A percentile compares a stretch with the other conserved stretches of the same genome.
Conservation (phyloP, 2,329 filamentous ascomycete species). For the Talaromyces rugulosus region DNA sequence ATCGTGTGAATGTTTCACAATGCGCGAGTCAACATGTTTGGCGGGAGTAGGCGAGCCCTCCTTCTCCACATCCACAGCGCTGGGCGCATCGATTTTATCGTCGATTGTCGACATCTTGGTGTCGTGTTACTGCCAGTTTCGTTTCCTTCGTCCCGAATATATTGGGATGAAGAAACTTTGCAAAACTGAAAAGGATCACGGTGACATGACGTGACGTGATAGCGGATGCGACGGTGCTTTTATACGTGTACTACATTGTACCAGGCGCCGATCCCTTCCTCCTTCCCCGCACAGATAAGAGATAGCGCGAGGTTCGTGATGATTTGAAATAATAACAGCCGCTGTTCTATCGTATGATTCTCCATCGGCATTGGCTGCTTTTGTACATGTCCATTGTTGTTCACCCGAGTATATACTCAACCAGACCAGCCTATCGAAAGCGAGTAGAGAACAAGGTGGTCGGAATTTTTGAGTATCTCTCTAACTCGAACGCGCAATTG, state of each 20-base stretch:
- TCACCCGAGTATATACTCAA: not conserved
- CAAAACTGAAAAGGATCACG: not conserved
- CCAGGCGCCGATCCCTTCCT: not conserved
- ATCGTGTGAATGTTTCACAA: constrained; percentile 53
- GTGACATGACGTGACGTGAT: not conserved
- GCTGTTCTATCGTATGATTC: not conserved
- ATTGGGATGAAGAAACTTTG: not conserved
- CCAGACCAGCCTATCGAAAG: not conserved
- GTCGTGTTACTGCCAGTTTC: not conserved
- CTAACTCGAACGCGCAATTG: not conserved
- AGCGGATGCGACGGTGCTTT: not conserved
- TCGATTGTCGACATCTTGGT: constrained; percentile 27
- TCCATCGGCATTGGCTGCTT: not conserved
- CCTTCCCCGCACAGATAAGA: constrained; percentile 1
- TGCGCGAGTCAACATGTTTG: constrained; percentile 25
- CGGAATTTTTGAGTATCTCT: not conserved
- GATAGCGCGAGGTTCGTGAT: not conserved
- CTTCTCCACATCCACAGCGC: constrained; percentile 18
- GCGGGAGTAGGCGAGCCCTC: not conserved
- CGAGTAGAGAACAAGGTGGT: too few relatives aligned
- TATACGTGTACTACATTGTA: not conserved
- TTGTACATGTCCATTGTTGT: too few relatives aligned
- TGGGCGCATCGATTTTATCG: constrained; percentile 34
- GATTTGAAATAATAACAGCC: not conserved
- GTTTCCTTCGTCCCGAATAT: not conserved